Conservation (phyloP, 345 rosid genomes). For the Mangifera indica region DNA sequence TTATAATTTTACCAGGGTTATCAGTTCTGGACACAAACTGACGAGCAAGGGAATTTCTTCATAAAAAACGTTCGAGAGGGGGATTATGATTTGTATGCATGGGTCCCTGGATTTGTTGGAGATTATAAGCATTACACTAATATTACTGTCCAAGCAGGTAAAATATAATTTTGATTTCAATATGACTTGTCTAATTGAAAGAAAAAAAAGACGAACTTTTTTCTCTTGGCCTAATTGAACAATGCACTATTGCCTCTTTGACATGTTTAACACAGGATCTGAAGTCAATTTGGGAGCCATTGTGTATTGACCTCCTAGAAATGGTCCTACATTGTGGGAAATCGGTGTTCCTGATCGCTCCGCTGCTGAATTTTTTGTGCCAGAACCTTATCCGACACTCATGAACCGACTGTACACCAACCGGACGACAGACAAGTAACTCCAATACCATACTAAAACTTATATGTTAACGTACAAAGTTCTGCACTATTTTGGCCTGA, state of each 20-base stretch:
- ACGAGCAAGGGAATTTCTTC: conserved; percentile 47
- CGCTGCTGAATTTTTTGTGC: conserved; percentile 68
- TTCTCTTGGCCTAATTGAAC: background rate
- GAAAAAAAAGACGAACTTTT: background rate
- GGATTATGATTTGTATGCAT: conserved; percentile 56
- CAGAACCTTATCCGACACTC: conserved; percentile 54
- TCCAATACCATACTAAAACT: background rate
- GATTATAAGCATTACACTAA: conserved; percentile 42
- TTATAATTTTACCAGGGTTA: conserved; percentile 47
- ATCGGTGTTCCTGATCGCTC: conserved; percentile 74
- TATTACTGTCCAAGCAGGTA: conserved; percentile 56
- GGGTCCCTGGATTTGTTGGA: conserved; percentile 64
- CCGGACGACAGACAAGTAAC: conserved; percentile 37
- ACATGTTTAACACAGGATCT: conserved; percentile 36
- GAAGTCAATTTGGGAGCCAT: conserved; percentile 44
- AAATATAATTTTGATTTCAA: background rate
- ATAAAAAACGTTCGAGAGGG: conserved; percentile 60
- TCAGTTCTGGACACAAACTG: conserved; percentile 72
- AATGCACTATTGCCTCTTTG: background rate
- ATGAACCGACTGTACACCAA: conserved; percentile 37
- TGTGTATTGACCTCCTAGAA: conserved; percentile 62
- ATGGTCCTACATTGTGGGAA: conserved; percentile 84
- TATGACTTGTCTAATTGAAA: background rate
- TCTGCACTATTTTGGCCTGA: background rate
- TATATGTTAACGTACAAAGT: background rate